Base-by-base conservation (phyloP, 495 filamentous ascomycete genomes). In the Podospora fimiseda region DNA sequence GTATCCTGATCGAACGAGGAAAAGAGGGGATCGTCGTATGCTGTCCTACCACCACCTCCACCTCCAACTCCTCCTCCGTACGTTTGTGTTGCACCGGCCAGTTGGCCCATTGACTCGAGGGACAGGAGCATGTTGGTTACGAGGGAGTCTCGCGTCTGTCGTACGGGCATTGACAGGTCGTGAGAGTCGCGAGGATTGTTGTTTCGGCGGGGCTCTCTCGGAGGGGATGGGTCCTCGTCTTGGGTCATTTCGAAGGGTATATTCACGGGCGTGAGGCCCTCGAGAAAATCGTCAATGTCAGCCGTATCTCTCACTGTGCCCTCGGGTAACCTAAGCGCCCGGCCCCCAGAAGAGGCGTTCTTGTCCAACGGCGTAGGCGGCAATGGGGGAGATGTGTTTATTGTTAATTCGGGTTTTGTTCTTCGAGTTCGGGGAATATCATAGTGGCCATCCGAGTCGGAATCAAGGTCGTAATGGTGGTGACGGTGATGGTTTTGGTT, bases 51-150 rank as follows among this genome's bases (percentile, higher is more conserved):
- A 23, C 46, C 38, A 43, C 58, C 60, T 40, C 62, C 51, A 23
- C 46, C 33, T 42, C 58, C 60, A 30, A n/a, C n/a, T n/a, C n/a
- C n/a, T n/a, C 52, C 52, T 0, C 56, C 51, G 11, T 47, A 36
- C 16, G 39, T 8, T 37, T 8, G 5, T 24, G 44, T 27, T 15
- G 44, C 23, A 47, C 44, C 44, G 55, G 69, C 70, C 16, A 72
- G 65, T 58, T 78, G 78, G 4, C 79, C 76, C 52, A 80, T 72
- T 9, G 78, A 80, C 63, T 94, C 89, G 52, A 96, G 80, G 15
- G 91, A 95, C 24, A 90, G 78, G 11, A 96, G 80, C 82, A 96
- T 89, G 61, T 95, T 91, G 67, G 91, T 87, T 40, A 96, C 86
- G 43, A 96, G 82, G 19, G 90, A 95, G 58, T 90, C 87, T 45